Conservation (phyloP, 2,329 filamentous ascomycete species). For the Paracoccidioides lutzii region DNA sequence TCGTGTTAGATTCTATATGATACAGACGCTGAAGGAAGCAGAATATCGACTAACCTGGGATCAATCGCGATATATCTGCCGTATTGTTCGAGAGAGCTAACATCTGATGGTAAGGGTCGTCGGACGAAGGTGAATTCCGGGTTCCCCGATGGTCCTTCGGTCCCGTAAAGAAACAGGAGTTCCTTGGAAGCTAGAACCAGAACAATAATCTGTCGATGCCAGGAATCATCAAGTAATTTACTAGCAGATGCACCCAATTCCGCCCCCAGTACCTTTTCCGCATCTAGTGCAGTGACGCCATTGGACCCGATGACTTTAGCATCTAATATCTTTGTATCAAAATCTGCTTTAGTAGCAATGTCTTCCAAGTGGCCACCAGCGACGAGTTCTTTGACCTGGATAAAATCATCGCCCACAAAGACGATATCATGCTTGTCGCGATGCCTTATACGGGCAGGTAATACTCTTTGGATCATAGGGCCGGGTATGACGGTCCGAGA, state of each 20-base stretch:
- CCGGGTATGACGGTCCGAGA: slow-evolving; percentile 67
- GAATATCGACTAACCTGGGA: slow-evolving; percentile 46
- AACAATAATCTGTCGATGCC: slow-evolving; percentile 71
- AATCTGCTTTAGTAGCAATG: slow-evolving; percentile 65
- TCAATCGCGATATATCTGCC: slow-evolving; percentile 63
- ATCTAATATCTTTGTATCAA: slow-evolving; percentile 65
- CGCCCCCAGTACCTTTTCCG: slow-evolving; percentile 18
- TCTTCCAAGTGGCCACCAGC: slow-evolving; percentile 59
- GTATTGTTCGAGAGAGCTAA: slow-evolving; percentile 42
- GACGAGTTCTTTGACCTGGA: slow-evolving; percentile 65
- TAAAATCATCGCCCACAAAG: slow-evolving; percentile 68
- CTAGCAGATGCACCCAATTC: slow-evolving; percentile 5
- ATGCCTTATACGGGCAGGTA: slow-evolving; percentile 66
- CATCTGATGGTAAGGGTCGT: slow-evolving; percentile 46
- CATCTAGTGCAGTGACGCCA: slow-evolving; percentile 27
- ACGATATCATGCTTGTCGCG: slow-evolving; percentile 64
- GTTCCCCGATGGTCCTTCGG: slow-evolving; percentile 29
- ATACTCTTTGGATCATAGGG: slow-evolving; percentile 60
- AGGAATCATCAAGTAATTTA: slow-evolving; percentile 12
- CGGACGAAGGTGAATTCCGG: slow-evolving; percentile 50
- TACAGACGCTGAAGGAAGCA: slow-evolving; percentile 3
- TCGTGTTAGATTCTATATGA: slow-evolving; percentile 3
- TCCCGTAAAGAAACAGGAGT: slow-evolving; percentile 63
- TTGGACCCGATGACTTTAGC: slow-evolving; percentile 58
- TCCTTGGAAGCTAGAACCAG: slow-evolving; percentile 62